These are phyloP conservation scores for Beauveria brongniartii DNA, from an alignment of 2,329 filamentous ascomycete genomes.

Conservation along the genomic window DNA sequence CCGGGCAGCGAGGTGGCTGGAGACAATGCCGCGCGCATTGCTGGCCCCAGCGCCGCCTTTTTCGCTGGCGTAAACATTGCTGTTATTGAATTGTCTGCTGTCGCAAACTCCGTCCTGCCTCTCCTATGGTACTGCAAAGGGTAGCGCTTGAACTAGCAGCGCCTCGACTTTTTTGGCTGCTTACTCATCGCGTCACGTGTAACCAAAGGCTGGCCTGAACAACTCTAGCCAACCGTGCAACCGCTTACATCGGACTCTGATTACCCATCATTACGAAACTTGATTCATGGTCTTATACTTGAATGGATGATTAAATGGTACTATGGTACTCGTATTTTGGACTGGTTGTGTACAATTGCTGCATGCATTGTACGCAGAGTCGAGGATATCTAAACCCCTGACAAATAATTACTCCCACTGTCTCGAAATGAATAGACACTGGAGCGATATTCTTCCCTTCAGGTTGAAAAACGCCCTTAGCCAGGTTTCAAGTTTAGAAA, in stretches of 20 bases:
- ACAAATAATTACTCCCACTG: conserved; percentile 24
- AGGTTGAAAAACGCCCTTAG: background rate
- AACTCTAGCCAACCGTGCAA: background rate
- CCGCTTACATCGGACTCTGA: background rate
- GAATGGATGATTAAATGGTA: conserved; percentile 17
- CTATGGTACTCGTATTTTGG: conserved; percentile 23
- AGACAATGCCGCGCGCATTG: conserved; percentile 34
- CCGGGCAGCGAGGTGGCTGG: conserved; percentile 51
- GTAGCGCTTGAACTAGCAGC: background rate
- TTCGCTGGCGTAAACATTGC: conserved; percentile 59
- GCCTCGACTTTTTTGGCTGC: conserved; percentile 20
- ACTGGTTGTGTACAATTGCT: conserved; percentile 24
- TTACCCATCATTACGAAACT: background rate
- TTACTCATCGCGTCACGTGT: conserved; percentile 29
- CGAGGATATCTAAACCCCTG: conserved; percentile 33
- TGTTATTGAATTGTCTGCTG: conserved; percentile 22
- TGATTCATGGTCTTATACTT: background rate
- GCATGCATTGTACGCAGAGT: conserved; percentile 24
- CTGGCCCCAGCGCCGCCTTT: conserved; percentile 51
- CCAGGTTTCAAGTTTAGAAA: conserved; percentile 5
- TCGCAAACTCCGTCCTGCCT: conserved; percentile 1
- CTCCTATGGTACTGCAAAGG: conserved; percentile 1
- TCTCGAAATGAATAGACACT: conserved; percentile 17
- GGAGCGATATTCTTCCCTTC: background rate
- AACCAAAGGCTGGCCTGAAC: background rate